Percentiles rank a stretch among this genome's conserved stretches.
phyloP scores from a whole-genome alignment of 352 stramenopile species.

The Globisporangium cystogenes region DNA sequence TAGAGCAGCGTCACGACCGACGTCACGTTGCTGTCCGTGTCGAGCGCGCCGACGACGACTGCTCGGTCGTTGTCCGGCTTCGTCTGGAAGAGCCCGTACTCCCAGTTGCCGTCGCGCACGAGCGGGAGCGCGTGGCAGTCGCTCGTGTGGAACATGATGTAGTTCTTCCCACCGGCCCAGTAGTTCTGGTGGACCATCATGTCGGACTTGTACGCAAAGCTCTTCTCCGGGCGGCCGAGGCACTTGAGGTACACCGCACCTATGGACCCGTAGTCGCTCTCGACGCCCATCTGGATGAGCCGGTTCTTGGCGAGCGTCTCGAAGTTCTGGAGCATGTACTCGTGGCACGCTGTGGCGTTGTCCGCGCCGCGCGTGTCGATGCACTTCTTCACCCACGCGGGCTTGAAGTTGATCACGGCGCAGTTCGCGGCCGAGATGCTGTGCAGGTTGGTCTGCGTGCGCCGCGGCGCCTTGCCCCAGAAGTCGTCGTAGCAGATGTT shows the following conservation, averaged over 20 bases:
- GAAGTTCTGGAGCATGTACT: conserved; percentile 48
- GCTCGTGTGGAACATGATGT: conserved; percentile 47
- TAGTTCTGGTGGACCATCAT: conserved; percentile 48
- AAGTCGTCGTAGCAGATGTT: conserved; percentile 36
- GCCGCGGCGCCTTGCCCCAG: conserved; percentile 27
- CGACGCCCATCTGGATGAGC: conserved; percentile 27
- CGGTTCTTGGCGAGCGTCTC: conserved; percentile 22
- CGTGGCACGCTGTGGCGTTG: conserved; percentile 50
- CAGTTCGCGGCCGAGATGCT: conserved; percentile 37
- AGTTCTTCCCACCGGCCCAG: conserved; percentile 41
- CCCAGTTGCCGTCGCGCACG: conserved; percentile 28
- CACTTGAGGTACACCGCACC: conserved; percentile 44
- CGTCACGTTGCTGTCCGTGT: conserved; percentile 28
- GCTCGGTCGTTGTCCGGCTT: conserved; percentile 27
- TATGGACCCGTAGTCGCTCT: conserved; percentile 29
- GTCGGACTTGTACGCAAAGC: conserved; percentile 51
- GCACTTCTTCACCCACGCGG: conserved; percentile 31
- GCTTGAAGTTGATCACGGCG: conserved; percentile 33
- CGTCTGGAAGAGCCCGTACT: conserved; percentile 41
- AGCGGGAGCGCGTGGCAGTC: conserved; percentile 34
- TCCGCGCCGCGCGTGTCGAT: conserved; percentile 7
- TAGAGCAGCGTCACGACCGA: conserved; percentile 31
- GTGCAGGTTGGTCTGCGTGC: conserved; percentile 27
- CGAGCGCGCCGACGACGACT: conserved; percentile 33
- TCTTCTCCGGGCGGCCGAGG: conserved; percentile 22